phyloP scores from a whole-genome alignment of 1,284 basidiomycete genomes.

The Athelia sp. region DNA sequence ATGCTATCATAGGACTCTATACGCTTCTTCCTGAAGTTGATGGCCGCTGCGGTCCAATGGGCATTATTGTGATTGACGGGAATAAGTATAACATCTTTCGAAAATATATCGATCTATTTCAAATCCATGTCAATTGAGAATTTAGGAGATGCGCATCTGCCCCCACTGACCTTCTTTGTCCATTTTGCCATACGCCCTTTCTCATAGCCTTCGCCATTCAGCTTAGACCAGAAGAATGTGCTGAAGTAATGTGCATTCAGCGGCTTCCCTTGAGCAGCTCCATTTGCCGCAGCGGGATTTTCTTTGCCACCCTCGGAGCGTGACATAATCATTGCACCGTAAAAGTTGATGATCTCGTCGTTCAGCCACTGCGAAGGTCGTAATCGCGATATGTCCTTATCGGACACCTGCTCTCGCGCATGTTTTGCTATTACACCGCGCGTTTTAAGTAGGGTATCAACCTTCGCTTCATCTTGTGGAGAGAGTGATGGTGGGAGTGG shows the following conservation, averaged over 20 bases:
- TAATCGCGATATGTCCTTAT: conserved; percentile 68
- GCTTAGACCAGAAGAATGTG: conserved; percentile 91
- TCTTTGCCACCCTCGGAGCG: conserved; percentile 55
- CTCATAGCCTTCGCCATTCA: conserved; percentile 75
- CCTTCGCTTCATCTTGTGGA: conserved; percentile 48
- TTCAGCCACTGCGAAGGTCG: conserved; percentile 84
- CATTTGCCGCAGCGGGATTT: conserved; percentile 35
- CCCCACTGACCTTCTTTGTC: conserved; percentile 81
- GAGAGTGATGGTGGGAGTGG: conserved; percentile 52
- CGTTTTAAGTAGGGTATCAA: conserved; percentile 49
- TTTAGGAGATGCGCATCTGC: background rate
- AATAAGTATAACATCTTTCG: conserved; percentile 84
- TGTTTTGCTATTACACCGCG: conserved; percentile 58
- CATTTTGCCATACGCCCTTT: conserved; percentile 80
- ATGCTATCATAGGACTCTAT: conserved; percentile 98
- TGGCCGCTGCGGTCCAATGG: conserved; percentile 95
- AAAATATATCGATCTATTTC: conserved; percentile 82
- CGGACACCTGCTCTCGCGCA: conserved; percentile 64
- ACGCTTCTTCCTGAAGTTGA: conserved; percentile 85
- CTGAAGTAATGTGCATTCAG: conserved; percentile 80
- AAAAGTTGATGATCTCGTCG: conserved; percentile 96
- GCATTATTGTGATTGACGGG: conserved; percentile 88
- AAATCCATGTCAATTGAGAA: too few relatives aligned
- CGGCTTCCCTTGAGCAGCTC: conserved; percentile 26
- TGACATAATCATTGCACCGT: conserved; percentile 78